Evolutionary conservation across 495 filamentous ascomycete genomes (phyloP).

Genomic region (Aspergillus biplanus): DNA sequence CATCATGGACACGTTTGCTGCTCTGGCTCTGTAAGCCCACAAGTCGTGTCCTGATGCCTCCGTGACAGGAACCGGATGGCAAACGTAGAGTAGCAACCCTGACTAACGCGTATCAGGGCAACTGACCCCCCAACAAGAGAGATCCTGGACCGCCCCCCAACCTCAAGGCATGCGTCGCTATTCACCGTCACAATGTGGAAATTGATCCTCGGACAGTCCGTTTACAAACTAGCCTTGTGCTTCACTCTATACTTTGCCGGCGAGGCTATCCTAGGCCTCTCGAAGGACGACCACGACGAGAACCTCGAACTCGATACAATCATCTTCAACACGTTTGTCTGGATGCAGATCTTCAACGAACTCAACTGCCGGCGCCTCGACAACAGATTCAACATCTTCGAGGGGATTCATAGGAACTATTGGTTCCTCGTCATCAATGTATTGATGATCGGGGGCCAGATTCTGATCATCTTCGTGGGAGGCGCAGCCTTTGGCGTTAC

Average conservation of each 20-base stretch:
- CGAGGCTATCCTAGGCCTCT: slow-evolving; percentile 51
- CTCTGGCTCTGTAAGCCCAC: slow-evolving; percentile 63
- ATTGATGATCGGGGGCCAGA: slow-evolving; percentile 77
- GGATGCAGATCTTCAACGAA: slow-evolving; percentile 97
- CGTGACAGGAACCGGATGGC: background rate
- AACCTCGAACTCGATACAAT: slow-evolving; percentile 63
- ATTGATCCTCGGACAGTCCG: slow-evolving; percentile 86
- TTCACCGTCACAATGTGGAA: slow-evolving; percentile 93
- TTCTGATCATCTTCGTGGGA: slow-evolving; percentile 83
- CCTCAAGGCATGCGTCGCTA: slow-evolving; percentile 71
- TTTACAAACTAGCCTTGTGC: slow-evolving; percentile 79
- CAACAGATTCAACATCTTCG: slow-evolving; percentile 91
- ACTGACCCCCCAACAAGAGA: slow-evolving; percentile 81
- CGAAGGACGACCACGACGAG: background rate
- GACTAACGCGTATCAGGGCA: slow-evolving; percentile 41
- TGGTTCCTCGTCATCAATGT: slow-evolving; percentile 81
- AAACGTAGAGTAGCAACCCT: background rate
- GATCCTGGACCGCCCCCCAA: slow-evolving; percentile 79
- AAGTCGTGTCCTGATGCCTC: background rate
- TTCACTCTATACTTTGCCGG: slow-evolving; percentile 80
- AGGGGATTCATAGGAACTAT: slow-evolving; percentile 74
- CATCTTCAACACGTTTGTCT: slow-evolving; percentile 93
- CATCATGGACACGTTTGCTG: slow-evolving; percentile 93
- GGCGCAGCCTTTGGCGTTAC: slow-evolving; percentile 73
- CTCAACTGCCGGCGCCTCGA: slow-evolving; percentile 91